Evolutionary conservation across 2,329 filamentous ascomycete species (phyloP).

Genomic region (Diaporthe aspalathi): DNA sequence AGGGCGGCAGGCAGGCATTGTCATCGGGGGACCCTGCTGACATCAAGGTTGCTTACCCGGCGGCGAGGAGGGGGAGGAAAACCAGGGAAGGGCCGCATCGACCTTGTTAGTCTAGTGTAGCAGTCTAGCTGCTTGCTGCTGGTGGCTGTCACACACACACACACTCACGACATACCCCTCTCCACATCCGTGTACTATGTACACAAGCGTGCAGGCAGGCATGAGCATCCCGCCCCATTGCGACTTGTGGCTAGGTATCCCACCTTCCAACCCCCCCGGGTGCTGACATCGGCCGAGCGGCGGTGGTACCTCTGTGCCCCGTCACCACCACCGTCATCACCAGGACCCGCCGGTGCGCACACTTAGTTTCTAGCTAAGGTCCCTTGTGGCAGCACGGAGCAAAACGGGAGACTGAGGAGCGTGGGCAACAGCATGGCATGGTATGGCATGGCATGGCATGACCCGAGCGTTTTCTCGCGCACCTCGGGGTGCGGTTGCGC

Average conservation of each 20-base stretch:
- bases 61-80: too few relatives aligned
- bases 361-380: not conserved
- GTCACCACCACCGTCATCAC: not conserved
- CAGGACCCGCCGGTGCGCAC: not conserved
- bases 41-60: constrained; percentile 11
- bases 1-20: not conserved
- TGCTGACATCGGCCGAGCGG: constrained; percentile 17
- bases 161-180: not conserved
- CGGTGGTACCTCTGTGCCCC: not conserved
- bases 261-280: not conserved
- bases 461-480: not conserved
- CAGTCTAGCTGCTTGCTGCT: too few relatives aligned
- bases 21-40: constrained; percentile 21
- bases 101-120: not conserved
- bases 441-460: constrained; percentile 1
- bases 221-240: not conserved
- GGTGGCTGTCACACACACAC: not conserved
- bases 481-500: constrained; percentile 2
- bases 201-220: not conserved
- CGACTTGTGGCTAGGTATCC: constrained; percentile 13
- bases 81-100: not conserved
- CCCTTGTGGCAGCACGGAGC: not conserved
- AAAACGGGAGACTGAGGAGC: not conserved
- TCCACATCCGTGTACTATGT: too few relatives aligned
- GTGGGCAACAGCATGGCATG: not conserved